These are phyloP conservation scores for Hypoxylon sp. DNA, from an alignment of 2,329 filamentous ascomycete species.

Conservation along the genomic window DNA sequence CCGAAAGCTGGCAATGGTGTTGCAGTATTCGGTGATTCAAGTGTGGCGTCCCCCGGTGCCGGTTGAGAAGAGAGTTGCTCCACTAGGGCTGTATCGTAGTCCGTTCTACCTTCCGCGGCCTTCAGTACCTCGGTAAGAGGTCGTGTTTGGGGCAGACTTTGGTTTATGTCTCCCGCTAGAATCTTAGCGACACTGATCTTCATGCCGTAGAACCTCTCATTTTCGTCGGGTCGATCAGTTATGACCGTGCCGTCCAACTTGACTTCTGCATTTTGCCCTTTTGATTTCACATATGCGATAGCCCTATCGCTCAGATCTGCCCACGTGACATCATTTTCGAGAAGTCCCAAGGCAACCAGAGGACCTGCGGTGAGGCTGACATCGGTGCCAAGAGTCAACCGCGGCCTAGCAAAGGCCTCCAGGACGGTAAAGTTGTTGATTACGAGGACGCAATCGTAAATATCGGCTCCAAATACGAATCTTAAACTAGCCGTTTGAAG, in stretches of 20 bases:
- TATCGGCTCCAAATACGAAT: constrained; percentile 91
- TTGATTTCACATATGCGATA: constrained; percentile 69
- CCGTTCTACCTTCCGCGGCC: constrained; percentile 83
- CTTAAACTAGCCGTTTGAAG: constrained; percentile 89
- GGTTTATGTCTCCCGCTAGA: constrained; percentile 66
- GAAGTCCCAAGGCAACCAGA: constrained; percentile 66
- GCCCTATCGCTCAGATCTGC: constrained; percentile 66
- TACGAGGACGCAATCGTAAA: constrained; percentile 94
- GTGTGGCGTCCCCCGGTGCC: constrained; percentile 78
- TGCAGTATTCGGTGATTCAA: constrained; percentile 59
- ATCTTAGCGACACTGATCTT: constrained; percentile 67
- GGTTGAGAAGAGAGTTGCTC: constrained; percentile 72
- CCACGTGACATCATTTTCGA: constrained; percentile 64
- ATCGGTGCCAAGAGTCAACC: constrained; percentile 84
- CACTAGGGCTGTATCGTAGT: constrained; percentile 77
- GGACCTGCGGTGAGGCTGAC: constrained; percentile 82
- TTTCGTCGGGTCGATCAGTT: constrained; percentile 68
- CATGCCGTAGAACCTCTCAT: constrained; percentile 68
- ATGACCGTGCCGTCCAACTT: constrained; percentile 68
- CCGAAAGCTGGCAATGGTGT: constrained; percentile 72
- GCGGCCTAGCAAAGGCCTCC: constrained; percentile 83
- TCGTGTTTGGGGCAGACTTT: constrained; percentile 65
- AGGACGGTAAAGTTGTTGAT: constrained; percentile 89
- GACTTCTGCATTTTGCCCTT: constrained; percentile 66
- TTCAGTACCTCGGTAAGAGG: constrained; percentile 85